Evolutionary conservation across 768 basidiomycete species (phyloP), one percentile per base, ranked within the genome.

Genomic region (Podaxis sp.): DNA sequence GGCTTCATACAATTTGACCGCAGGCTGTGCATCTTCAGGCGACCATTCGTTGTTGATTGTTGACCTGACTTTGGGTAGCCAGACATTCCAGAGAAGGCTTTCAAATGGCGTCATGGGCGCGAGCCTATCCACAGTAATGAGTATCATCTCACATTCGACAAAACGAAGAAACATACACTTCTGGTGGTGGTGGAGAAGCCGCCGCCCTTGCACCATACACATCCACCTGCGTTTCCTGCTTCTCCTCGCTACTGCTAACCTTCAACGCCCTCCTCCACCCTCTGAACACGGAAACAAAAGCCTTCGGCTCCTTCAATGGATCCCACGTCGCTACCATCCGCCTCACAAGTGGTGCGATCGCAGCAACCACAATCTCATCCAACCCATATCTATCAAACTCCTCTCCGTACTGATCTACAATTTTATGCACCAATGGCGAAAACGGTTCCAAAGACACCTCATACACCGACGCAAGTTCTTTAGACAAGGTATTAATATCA

Each of bases 41-140:
- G 82, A 77, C 97, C 97, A 99, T 36, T 95, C 90, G 73, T 99
- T 98, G 74, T 98, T 98, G 72, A 98, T 88, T 11, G 85, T 82
- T 0, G 93, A 93, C 27, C 97, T 86, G n/a, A 98, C 89, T 76
- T 87, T 93, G 0, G 97, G 97, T 27, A 99, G 77, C 97, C 96
- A 99, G 9, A 92, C 80, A 66, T 89, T 93, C 96, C 97, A 98
- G 13, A 98, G 74, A 25, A 98, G 79, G 63, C 90, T 93, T 71
- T 99, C 97, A 71, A 93, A 99, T 0, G 96, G 89, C 15, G 95
- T 95, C 97, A 99, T 99, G 2, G 80, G 80, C 65, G 54, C 47
- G 8, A 55, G 75, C 80, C 63, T 85, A 85, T 51, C 84, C 86
- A 65, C 13, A 60, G 25, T 27, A 64, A 56, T 62, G 24, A 64